These are phyloP conservation scores for Suhomyces xylopsoci DNA, from an alignment of 805 yeast species.

Conservation along the genomic window DNA sequence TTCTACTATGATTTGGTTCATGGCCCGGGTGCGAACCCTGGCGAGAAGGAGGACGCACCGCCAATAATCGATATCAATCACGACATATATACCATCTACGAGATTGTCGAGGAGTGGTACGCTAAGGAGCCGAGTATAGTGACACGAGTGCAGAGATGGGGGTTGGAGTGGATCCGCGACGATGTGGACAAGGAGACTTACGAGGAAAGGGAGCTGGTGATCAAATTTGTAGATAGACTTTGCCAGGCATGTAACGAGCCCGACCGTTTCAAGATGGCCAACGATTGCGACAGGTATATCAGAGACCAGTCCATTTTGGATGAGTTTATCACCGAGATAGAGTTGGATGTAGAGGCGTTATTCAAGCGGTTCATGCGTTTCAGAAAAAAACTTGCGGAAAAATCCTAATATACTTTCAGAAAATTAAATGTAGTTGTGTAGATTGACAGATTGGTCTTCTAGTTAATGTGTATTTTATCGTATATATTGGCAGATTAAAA, in stretches of 20 bases:
- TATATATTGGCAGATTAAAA: background rate
- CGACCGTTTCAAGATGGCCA: constrained; percentile 8
- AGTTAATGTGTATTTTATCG: background rate
- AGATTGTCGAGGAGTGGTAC: constrained; percentile 14
- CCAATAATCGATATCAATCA: constrained; percentile 12
- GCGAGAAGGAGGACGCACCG: background rate
- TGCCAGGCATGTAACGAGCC: constrained; percentile 8
- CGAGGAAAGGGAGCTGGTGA: constrained; percentile 9
- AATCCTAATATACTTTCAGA: too few relatives aligned
- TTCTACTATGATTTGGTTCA: constrained; percentile 3
- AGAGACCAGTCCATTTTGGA: constrained; percentile 13
- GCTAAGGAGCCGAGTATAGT: constrained; percentile 9
- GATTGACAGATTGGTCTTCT: too few relatives aligned
- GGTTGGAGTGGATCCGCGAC: constrained; percentile 13
- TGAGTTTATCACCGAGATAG: constrained; percentile 14
- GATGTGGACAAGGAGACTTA: constrained; percentile 13
- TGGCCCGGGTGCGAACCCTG: background rate
- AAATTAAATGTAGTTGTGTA: too few relatives aligned
- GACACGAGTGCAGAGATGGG: constrained; percentile 10
- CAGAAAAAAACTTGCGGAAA: constrained; percentile 7
- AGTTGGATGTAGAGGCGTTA: constrained; percentile 12
- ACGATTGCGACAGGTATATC: constrained; percentile 12
- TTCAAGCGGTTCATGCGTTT: constrained; percentile 9
- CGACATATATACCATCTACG: constrained; percentile 11
- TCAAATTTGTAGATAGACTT: constrained; percentile 9